Base-by-base conservation (phyloP, 805 yeast genomes). In the Sugiyamaella floridensis region DNA sequence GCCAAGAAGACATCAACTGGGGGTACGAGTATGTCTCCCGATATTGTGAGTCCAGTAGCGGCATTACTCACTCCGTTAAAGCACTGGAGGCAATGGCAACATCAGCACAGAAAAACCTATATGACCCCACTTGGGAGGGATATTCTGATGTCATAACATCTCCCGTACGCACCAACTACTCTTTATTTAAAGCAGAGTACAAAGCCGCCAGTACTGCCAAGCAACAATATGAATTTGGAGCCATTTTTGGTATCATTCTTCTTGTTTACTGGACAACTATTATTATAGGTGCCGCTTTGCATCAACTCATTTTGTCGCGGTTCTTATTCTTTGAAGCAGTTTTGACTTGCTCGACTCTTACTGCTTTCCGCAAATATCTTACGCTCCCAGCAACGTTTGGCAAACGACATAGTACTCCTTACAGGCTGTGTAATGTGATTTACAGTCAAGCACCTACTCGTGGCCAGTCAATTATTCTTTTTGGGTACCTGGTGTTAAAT, bases 401-500 rank as follows among this genome's bases (percentile, higher is more conserved):
- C 16, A 55, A 55, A 22, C 51, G 52, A 11, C 74, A 70, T 43
- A 60, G 60, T 19, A 58, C 57, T 16, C 69, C 71, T 0, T 47
- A 60, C 46, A 50, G 52, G 7, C 32, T 64, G 15, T 40, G 59
- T 37, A 22, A 47, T 1, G 46, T 50, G 12, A 40, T 62, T 32
- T 18, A 37, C 2, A 52, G 63, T 1, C 44, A 63, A 9, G 57
- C 72, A 1, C 79, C 80, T 0, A 72, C 79, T 0, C 62, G 80
- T 34, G 68, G 70, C 5, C 78, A 76, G 60, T 54, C 73, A 1
- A 42, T 72, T 4, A 65, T 76, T 6, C 58, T 76, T 1, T 8
- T 58, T 6, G 70, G 66, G 0, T 74, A 70, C 54, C 20, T 68
- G 9, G 55, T 56, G 1, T 44, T 76, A 15, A 64, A 73, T 45